Evolutionary conservation across 768 basidiomycete species (phyloP), one percentile per base, ranked within the genome.

Genomic region (Suillus subluteus): DNA sequence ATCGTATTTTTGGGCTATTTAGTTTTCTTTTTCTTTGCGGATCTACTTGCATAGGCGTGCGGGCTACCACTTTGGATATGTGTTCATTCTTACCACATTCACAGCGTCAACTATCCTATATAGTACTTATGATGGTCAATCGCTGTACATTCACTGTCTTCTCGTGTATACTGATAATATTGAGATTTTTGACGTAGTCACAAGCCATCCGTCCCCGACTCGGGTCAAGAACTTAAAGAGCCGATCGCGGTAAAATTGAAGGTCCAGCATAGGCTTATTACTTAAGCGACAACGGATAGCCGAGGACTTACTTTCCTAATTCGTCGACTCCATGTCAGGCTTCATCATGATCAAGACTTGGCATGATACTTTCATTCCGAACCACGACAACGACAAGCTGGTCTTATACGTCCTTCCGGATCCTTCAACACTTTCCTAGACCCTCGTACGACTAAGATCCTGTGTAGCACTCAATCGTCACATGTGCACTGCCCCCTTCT

Each of bases 401-500:
- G 59, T 32, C 59, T 61, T 61, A 52, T 48, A 32, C 59, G 26
- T 43, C 41, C 40, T 41, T 12, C 16, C 26, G 26, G 26, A 26
- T 26, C 26, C 11, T 43, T 43, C 40, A 30, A 18, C 18, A 26
- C 8, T 32, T 18, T 26, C 40, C 12, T 18, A 41, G 41, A 18
- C 18, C 23, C 26, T 21, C 6, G 41, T 11, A 61, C 59, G 26
- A 61, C 30, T 23, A 30, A 61, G 59, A 43, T 43, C 11, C 26
- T 13, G 59, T 18, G 18, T 18, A 21, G 12, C 41, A 37, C 35
- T 11, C 12, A 7, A n/a, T 35, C 7, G 55, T 43, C 59, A 43
- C 30, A 61, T 58, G 52, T 30, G 63, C 62, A 63, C 38, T 64
- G 38, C 65, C 65, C 23, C 62, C 38, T 52, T 41, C 44, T 44